phyloP scores from a whole-genome alignment of 2,329 filamentous ascomycete species.

The Aspergillus pseudonomiae region DNA sequence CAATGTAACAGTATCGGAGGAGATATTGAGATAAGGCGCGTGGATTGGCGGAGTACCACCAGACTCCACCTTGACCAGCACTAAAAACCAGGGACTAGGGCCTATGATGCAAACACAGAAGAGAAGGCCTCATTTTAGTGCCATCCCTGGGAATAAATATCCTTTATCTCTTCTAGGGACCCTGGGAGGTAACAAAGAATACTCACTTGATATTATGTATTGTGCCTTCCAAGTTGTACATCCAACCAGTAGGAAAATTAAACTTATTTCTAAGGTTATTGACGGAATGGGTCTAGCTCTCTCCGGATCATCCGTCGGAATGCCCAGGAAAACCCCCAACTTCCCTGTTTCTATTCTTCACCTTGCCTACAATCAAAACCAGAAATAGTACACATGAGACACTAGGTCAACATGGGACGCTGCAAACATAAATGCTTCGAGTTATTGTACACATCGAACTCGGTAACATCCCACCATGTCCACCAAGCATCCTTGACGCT shows the following conservation, averaged over 20 bases:
- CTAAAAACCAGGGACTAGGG: background rate
- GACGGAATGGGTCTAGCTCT: background rate
- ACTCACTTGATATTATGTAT: too few relatives aligned
- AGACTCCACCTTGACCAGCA: background rate
- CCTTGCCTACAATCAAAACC: too few relatives aligned
- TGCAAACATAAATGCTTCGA: background rate
- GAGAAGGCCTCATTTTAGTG: background rate
- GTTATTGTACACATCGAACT: background rate
- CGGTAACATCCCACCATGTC: background rate
- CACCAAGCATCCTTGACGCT: background rate
- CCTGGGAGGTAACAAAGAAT: too few relatives aligned
- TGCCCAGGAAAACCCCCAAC: background rate
- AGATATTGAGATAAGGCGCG: background rate
- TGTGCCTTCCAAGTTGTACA: too few relatives aligned
- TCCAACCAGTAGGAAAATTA: background rate
- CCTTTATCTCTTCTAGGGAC: too few relatives aligned
- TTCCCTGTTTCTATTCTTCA: background rate
- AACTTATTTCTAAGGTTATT: background rate
- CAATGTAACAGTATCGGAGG: conserved; percentile 16
- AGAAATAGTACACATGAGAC: background rate
- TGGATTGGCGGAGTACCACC: background rate
- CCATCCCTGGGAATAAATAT: background rate
- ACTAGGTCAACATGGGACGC: background rate
- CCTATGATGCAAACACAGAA: background rate
- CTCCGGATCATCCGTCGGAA: background rate